Base-by-base conservation (phyloP, 108 stramenopile species). In the Cylindrotheca fusiformis region DNA sequence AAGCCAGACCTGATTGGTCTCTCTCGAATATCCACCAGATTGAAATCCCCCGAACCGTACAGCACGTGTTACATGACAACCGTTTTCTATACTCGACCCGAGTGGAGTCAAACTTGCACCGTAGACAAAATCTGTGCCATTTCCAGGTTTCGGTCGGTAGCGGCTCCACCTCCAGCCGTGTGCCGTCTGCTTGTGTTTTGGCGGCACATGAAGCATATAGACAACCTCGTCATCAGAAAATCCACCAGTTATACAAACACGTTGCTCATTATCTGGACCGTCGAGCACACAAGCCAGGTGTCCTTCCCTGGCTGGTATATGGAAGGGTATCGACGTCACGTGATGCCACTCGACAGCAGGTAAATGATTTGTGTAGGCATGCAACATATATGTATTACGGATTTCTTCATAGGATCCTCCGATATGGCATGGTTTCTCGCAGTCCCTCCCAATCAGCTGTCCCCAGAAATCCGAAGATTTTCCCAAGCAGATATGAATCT, bases 31-130 rank as follows among this genome's bases (percentile, higher is more conserved):
- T 4, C 85, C 85, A 18, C 85, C 85, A 24, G 65, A 54, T n/a
- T 54, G 66, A 53, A 86, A 86, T 5, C 85, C 85, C 20, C 85
- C 85, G 62, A 86, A 83, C 20, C 74, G 65, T 14, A 86, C 29
- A 20, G 85, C 85, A 23, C 76, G 70, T 53, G 52, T 52, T 24
- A 29, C 24, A 8, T 29, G 19, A 28, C 24, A 18, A 14, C 0
- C 1, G 0, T 56, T 0, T 0, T 30, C 26, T 14, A 41, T 41
- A 14, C 10, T 41, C 10, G 36, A 10, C 12, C 32, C 67, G 29
- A 53, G n/a, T n/a, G 58, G 41, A 8, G 79, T 81, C 28, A 84
- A 49, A 10, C 59, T 56, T 14, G 83, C 69, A 2, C 83, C 83
- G 36, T 84, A 84, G 24, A 79, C 70, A 52, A 77, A 77, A 0